phyloP scores from a whole-genome alignment of 176 grass and related monocot species.

The Triticum aestivum region IWGSC_CS_RefSeq_v2.1 NC_057803.1:589437570-589438069 shows the following conservation, averaged over 20 bases:
- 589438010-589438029: no score
- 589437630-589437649: neutral
- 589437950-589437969: constrained; percentile 29
- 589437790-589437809: neutral
- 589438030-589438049: neutral
- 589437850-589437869: neutral
- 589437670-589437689: neutral
- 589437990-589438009: neutral
- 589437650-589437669: neutral
- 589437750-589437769: neutral
- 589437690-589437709: neutral
- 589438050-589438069: neutral
- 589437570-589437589: no score
- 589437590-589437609: no score
- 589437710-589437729: neutral
- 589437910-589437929: constrained; percentile 34
- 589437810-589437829: neutral
- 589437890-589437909: neutral
- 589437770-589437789: no score
- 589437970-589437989: neutral
- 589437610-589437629: neutral
- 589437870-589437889: neutral
- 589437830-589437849: neutral
- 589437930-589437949: constrained; percentile 32
- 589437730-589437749: no score